Conservation (phyloP, 352 stramenopile species). For the Aphanomyces euteiches region DNA sequence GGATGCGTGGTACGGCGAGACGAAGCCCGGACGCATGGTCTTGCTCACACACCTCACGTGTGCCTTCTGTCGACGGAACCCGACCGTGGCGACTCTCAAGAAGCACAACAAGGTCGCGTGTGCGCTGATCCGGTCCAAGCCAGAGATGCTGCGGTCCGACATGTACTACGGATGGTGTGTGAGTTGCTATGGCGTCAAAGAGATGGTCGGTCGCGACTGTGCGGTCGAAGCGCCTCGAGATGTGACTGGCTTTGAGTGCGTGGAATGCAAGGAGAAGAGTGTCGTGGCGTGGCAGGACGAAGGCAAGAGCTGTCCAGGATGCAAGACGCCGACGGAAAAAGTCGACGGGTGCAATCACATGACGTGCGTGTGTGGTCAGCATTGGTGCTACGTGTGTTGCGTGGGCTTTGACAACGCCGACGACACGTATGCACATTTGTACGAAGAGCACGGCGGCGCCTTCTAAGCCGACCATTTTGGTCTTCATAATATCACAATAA, state of each 20-base stretch:
- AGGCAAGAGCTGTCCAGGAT: conserved; percentile 3
- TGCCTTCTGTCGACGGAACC: conserved; percentile 8
- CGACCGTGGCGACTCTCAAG: neutral
- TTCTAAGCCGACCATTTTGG: too few relatives aligned
- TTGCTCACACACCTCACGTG: conserved; percentile 4
- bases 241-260: conserved; percentile 1
- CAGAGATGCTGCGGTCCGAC: neutral
- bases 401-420: neutral
- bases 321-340: neutral
- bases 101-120: conserved; percentile 15
- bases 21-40: conserved; percentile 6
- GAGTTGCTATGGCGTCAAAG: conserved; percentile 13
- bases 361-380: conserved; percentile 21
- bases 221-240: neutral
- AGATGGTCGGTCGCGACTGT: conserved; percentile 11
- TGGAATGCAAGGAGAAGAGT: conserved; percentile 3
- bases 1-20: conserved; percentile 13
- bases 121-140: neutral
- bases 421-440: conserved; percentile 11
- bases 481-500: too few relatives aligned
- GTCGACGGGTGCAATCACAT: conserved; percentile 23
- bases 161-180: conserved; percentile 26
- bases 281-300: neutral
- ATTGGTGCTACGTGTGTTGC: conserved; percentile 17
- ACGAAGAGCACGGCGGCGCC: neutral